These are phyloP conservation scores for Apiotrichum sp. DNA, from an alignment of 1,284 basidiomycete species.

Conservation along the genomic window DNA sequence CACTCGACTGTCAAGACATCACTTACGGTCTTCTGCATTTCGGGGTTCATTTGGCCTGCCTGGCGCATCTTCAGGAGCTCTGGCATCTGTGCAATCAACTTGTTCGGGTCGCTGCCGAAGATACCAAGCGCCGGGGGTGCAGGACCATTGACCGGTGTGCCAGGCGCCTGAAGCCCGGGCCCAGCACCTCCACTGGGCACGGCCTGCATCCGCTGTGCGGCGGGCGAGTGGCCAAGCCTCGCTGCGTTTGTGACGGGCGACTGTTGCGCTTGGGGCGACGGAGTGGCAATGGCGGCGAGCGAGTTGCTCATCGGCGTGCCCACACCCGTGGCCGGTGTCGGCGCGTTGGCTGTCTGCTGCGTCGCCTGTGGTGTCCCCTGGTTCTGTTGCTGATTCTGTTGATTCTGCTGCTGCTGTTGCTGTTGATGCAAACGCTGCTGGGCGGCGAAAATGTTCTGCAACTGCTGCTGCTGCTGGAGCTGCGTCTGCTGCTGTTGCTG, in stretches of 20 bases:
- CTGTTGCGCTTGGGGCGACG: slow-evolving; percentile 15
- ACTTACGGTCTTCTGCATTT: slow-evolving; percentile 18
- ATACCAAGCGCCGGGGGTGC: slow-evolving; percentile 6
- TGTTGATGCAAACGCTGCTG: slow-evolving; percentile 11
- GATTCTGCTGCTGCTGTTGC: slow-evolving; percentile 7
- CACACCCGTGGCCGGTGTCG: slow-evolving; percentile 2
- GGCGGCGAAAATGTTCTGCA: slow-evolving; percentile 8
- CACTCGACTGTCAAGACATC: too few species aligned
- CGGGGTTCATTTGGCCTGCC: slow-evolving; percentile 11
- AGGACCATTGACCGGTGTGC: not conserved
- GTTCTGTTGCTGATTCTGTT: not conserved
- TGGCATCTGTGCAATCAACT: slow-evolving; percentile 15
- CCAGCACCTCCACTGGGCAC: slow-evolving; percentile 14
- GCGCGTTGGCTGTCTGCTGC: not conserved
- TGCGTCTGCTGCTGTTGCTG: slow-evolving; percentile 14
- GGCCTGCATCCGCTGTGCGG: slow-evolving; percentile 15
- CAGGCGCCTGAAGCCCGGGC: slow-evolving; percentile 5
- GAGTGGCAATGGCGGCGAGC: slow-evolving; percentile 8
- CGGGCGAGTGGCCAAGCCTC: slow-evolving; percentile 15
- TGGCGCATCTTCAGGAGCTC: slow-evolving; percentile 17
- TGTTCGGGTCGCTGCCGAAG: slow-evolving; percentile 12
- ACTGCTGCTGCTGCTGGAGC: slow-evolving; percentile 6
- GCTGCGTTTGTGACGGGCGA: slow-evolving; percentile 12
- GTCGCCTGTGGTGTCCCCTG: not conserved
- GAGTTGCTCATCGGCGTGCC: slow-evolving; percentile 12